These are phyloP conservation scores for Metschnikowia anglica DNA, from an alignment of 805 yeast species.

Conservation along the genomic window DNA sequence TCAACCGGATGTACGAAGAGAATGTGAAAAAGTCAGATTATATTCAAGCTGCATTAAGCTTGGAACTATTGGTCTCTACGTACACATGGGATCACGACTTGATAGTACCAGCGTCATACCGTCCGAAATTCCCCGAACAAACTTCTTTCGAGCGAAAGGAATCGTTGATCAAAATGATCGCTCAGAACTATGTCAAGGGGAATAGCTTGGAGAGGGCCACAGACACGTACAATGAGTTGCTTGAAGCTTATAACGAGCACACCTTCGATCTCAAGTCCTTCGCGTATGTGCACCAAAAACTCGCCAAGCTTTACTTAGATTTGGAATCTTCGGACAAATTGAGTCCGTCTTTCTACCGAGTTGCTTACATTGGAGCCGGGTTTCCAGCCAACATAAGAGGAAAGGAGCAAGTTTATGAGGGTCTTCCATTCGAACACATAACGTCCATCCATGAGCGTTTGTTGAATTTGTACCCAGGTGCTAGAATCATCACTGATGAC, in stretches of 20 bases:
- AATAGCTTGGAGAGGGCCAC: constrained; percentile 77
- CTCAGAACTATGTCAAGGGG: constrained; percentile 67
- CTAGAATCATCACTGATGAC: constrained; percentile 63
- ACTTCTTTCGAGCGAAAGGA: constrained; percentile 80
- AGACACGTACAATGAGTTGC: constrained; percentile 71
- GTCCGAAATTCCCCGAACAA: constrained; percentile 78
- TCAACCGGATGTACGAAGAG: constrained; percentile 68
- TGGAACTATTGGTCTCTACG: constrained; percentile 74
- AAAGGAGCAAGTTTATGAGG: constrained; percentile 78
- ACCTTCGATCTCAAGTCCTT: constrained; percentile 77
- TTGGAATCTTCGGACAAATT: constrained; percentile 69
- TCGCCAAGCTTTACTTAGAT: constrained; percentile 65
- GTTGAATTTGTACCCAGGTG: constrained; percentile 75
- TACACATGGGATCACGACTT: constrained; percentile 69
- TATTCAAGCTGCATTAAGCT: constrained; percentile 80
- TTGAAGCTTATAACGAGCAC: constrained; percentile 67
- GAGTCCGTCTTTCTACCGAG: constrained; percentile 75
- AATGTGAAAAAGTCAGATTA: constrained; percentile 58
- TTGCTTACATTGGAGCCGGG: constrained; percentile 78
- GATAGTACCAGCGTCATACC: constrained; percentile 52
- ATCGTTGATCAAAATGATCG: constrained; percentile 64
- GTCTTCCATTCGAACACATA: constrained; percentile 83
- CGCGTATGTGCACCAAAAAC: constrained; percentile 64
- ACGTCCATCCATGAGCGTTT: constrained; percentile 78
- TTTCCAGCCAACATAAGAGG: constrained; percentile 78